Conservation (phyloP, 306 rosid genomes). For the Fragaria nilgerrensis region DNA sequence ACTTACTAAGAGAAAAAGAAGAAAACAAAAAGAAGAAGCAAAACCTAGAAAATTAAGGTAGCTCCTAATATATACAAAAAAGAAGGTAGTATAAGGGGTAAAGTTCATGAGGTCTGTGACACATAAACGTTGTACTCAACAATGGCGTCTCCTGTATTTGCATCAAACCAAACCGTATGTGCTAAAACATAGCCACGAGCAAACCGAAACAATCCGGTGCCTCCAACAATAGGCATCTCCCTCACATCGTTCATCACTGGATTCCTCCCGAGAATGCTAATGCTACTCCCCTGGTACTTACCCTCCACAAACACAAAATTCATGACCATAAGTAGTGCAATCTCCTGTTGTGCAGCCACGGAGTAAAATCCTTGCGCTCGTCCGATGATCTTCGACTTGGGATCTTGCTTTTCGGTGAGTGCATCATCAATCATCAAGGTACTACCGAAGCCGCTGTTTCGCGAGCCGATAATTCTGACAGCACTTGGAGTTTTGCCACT, state of each 20-base stretch:
- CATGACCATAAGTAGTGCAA: slow-evolving; percentile 31
- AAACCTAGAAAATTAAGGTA: too few relatives aligned
- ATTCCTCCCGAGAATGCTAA: slow-evolving; percentile 38
- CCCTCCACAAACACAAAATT: slow-evolving; percentile 23
- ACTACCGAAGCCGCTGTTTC: background rate
- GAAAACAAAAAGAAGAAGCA: too few relatives aligned
- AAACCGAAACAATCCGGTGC: slow-evolving; percentile 27
- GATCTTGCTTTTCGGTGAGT: slow-evolving; percentile 20
- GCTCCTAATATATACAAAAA: too few relatives aligned
- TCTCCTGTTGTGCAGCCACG: slow-evolving; percentile 21
- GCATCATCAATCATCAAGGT: slow-evolving; percentile 30
- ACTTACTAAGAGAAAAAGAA: too few relatives aligned
- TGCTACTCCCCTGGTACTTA: slow-evolving; percentile 26
- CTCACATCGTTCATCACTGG: slow-evolving; percentile 22
- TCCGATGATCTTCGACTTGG: slow-evolving; percentile 22
- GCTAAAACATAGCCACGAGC: slow-evolving; percentile 38
- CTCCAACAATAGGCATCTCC: slow-evolving; percentile 36
- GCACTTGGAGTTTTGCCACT: slow-evolving; percentile 23
- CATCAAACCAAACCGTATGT: slow-evolving; percentile 30
- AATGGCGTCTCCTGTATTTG: slow-evolving; percentile 30
- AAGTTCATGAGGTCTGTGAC: slow-evolving; percentile 17
- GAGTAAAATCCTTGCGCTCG: slow-evolving; percentile 39
- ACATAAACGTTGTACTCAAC: slow-evolving; percentile 40
- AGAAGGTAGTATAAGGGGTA: too few relatives aligned
- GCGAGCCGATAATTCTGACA: slow-evolving; percentile 6